phyloP scores from a whole-genome alignment of 1,284 basidiomycete species.

The Moesziomyces parantarcticus region DNA sequence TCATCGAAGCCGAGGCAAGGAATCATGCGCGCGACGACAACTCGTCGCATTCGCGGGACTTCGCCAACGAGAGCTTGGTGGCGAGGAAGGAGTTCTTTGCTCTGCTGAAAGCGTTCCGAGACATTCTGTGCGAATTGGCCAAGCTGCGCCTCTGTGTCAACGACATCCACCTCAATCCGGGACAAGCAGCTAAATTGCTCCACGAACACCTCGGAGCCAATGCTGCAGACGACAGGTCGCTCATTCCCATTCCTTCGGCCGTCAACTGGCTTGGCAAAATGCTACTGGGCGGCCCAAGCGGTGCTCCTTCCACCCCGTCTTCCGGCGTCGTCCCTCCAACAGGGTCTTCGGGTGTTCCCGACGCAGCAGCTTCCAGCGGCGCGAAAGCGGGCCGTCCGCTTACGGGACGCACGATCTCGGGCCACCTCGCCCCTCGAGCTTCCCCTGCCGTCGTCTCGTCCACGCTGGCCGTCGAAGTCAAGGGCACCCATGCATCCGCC shows the following conservation, averaged over 20 bases:
- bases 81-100: slow-evolving; percentile 84
- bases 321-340: slow-evolving; percentile 4
- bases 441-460: slow-evolving; percentile 52
- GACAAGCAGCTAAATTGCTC: slow-evolving; percentile 70
- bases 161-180: slow-evolving; percentile 88
- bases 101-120: slow-evolving; percentile 85
- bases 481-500: slow-evolving; percentile 48
- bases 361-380: slow-evolving; percentile 5
- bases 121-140: slow-evolving; percentile 84
- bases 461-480: slow-evolving; percentile 57
- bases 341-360: slow-evolving; percentile 15
- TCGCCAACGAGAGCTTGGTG: slow-evolving; percentile 70
- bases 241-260: slow-evolving; percentile 46
- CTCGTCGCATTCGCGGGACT: slow-evolving; percentile 69
- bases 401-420: slow-evolving; percentile 30
- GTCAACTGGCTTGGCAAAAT: slow-evolving; percentile 58
- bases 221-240: slow-evolving; percentile 38
- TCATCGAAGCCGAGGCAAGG: slow-evolving; percentile 71
- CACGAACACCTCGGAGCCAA: slow-evolving; percentile 61
- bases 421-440: slow-evolving; percentile 45
- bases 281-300: slow-evolving; percentile 37
- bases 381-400: slow-evolving; percentile 16
- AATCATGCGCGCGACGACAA: slow-evolving; percentile 23
- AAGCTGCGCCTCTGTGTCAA: slow-evolving; percentile 85
- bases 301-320: slow-evolving; percentile 16